Evolutionary conservation across 1,139 yeast genomes (phyloP).

Genomic region (Yamadazyma sp.): DNA sequence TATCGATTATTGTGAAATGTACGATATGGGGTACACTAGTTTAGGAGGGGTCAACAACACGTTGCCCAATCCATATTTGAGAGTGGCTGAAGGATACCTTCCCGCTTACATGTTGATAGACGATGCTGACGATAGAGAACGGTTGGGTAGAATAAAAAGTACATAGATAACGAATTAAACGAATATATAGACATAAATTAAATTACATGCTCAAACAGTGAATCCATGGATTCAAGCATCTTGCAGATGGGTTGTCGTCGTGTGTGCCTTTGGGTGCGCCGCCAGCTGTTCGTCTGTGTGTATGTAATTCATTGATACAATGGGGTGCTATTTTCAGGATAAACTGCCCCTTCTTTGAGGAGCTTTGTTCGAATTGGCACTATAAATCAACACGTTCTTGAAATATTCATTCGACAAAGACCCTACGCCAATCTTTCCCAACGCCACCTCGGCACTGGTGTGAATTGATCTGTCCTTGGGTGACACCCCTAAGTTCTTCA

Average conservation of each 20-base stretch:
- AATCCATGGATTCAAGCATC: too few species aligned
- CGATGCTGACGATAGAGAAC: constrained; percentile 58
- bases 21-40: constrained; percentile 80
- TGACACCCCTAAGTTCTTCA: constrained; percentile 49
- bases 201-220: background rate
- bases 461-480: constrained; percentile 44
- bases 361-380: constrained; percentile 28
- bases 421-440: constrained; percentile 80
- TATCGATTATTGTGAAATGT: constrained; percentile 64
- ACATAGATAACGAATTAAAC: background rate
- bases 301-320: too few species aligned
- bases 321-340: constrained; percentile 4
- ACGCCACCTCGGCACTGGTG: constrained; percentile 79
- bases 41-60: constrained; percentile 76
- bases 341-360: constrained; percentile 23
- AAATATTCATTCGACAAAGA: constrained; percentile 60
- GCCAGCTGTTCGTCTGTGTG: background rate
- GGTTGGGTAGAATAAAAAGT: constrained; percentile 31
- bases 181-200: background rate
- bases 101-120: constrained; percentile 70
- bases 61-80: constrained; percentile 60
- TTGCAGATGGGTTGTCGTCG: too few species aligned
- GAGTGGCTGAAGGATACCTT: constrained; percentile 31
- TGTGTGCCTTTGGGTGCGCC: too few species aligned
- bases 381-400: constrained; percentile 33